Base-by-base conservation (phyloP, 495 filamentous ascomycete genomes). In the Hyaloscypha variabilis region DNA sequence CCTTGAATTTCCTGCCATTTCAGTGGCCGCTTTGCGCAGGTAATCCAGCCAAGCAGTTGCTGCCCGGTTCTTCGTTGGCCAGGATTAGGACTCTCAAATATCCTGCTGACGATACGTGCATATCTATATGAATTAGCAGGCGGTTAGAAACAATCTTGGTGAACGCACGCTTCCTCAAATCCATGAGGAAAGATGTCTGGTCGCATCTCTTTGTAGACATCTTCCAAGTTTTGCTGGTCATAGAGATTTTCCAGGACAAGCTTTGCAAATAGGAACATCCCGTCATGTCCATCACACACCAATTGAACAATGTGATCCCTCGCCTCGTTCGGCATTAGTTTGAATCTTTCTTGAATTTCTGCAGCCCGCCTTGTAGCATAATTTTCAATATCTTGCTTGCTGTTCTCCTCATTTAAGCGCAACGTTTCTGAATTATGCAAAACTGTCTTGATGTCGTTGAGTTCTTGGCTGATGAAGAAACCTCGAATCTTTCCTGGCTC, bases 221-320 rank as follows among this genome's bases (percentile, higher is more conserved):
- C 51, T 23, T 64, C 58, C 34, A 58, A 39, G 14, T 65, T 76
- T 11, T 69, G 56, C 60, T 82, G 79, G 8, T 66, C 56, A 3
- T 71, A 50, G 14, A 84, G 66, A 60, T 83, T 77, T n/a, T 75
- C 60, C 53, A 82, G 73, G 3, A 80, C 78, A 25, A 84, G 69
- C 21, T 71, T 71, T 21, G 79, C 78, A 63, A 75, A 84, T 2
- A 84, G 68, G 69, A 83, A 84, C 79, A 83, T 83, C 67, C 66
- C 69, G 55, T 71, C 3, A 34, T 73, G 64, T 62, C 71, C 58
- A 11, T 66, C 28, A 52, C 68, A 68, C 21, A 72, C 73, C 24
- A 24, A 42, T 49, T 68, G 24, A 14, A 64, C 51, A 17, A 19
- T 19, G 19, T 51, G 49, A 6, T 24, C 49, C 49, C 19, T 19